A percentile compares a stretch with the other conserved stretches of the same genome.
These are phyloP conservation scores for Boletus sp. DNA, from an alignment of 768 basidiomycete species.

Conservation along the genomic window DNA sequence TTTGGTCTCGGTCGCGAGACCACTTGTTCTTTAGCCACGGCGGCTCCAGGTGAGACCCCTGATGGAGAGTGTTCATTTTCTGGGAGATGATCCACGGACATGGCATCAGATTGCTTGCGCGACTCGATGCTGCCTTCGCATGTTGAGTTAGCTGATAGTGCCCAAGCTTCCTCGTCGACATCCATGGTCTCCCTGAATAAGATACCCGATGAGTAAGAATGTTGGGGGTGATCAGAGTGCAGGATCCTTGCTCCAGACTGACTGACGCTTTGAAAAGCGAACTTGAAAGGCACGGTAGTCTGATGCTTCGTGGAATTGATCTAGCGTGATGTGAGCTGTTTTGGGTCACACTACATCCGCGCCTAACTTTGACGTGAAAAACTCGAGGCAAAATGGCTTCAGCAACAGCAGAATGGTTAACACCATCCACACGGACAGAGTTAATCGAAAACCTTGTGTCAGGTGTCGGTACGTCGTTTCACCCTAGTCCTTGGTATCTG, in stretches of 20 bases:
- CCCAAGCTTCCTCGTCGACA: slow-evolving; percentile 6
- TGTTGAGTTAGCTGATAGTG: not conserved
- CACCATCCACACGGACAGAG: slow-evolving; percentile 76
- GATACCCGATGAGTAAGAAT: not conserved
- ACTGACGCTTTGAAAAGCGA: not conserved
- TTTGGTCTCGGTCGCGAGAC: slow-evolving; percentile 34
- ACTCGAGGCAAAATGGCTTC: slow-evolving; percentile 20
- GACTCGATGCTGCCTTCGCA: slow-evolving; percentile 2
- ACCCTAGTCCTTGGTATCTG: not conserved
- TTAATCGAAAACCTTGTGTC: slow-evolving; percentile 90
- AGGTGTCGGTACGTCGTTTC: slow-evolving; percentile 68
- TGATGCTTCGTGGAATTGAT: not conserved
- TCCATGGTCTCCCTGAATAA: slow-evolving; percentile 12
- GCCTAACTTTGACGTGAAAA: slow-evolving; percentile 8
- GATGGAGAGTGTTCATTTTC: not conserved
- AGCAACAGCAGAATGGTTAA: slow-evolving; percentile 61
- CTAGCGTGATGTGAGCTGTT: not conserved
- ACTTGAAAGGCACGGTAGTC: no score
- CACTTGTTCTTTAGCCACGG: slow-evolving; percentile 2
- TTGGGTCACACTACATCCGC: slow-evolving; percentile 3
- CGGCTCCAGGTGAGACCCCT: not conserved
- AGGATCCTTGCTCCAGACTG: not conserved
- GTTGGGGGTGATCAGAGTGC: not conserved
- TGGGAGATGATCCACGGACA: slow-evolving; percentile 7
- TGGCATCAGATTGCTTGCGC: slow-evolving; percentile 6